phyloP scores from a whole-genome alignment of 2,329 filamentous ascomycete species.

The Colletotrichum musicola region DNA sequence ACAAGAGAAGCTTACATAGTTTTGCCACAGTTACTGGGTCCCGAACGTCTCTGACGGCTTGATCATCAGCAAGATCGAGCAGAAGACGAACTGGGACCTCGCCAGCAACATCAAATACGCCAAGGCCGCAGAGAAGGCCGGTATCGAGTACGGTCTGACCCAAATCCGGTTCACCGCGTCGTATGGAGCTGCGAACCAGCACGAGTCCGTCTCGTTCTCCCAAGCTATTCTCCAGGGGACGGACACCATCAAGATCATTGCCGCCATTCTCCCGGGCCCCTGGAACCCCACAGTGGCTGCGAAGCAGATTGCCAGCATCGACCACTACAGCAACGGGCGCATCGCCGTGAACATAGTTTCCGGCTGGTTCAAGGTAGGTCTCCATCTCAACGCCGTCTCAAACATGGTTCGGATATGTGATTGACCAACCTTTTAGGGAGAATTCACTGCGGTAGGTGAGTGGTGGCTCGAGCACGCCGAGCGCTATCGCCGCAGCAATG shows the following conservation, averaged over 20 bases:
- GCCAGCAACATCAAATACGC: slow-evolving; percentile 62
- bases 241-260: slow-evolving; percentile 62
- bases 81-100: slow-evolving; percentile 62
- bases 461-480: slow-evolving; percentile 68
- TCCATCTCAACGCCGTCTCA: too few species aligned
- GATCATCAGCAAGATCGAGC: slow-evolving; percentile 65
- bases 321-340: slow-evolving; percentile 63
- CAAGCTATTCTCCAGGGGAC: slow-evolving; percentile 62
- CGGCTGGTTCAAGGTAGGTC: slow-evolving; percentile 62
- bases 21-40: slow-evolving; percentile 59
- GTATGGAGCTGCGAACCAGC: slow-evolving; percentile 61
- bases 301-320: slow-evolving; percentile 66
- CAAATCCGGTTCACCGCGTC: slow-evolving; percentile 67
- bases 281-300: slow-evolving; percentile 65
- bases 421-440: slow-evolving; percentile 43
- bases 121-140: slow-evolving; percentile 59
- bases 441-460: slow-evolving; percentile 64
- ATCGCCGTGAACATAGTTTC: slow-evolving; percentile 66
- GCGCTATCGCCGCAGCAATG: slow-evolving; percentile 61
- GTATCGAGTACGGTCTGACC: slow-evolving; percentile 64
- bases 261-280: slow-evolving; percentile 62
- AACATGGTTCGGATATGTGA: too few species aligned
- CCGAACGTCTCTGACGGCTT: slow-evolving; percentile 66
- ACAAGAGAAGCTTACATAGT: slow-evolving; percentile 30
- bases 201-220: slow-evolving; percentile 65